Conservation (phyloP, 768 basidiomycete species). For the Galerina sulciceps region DNA sequence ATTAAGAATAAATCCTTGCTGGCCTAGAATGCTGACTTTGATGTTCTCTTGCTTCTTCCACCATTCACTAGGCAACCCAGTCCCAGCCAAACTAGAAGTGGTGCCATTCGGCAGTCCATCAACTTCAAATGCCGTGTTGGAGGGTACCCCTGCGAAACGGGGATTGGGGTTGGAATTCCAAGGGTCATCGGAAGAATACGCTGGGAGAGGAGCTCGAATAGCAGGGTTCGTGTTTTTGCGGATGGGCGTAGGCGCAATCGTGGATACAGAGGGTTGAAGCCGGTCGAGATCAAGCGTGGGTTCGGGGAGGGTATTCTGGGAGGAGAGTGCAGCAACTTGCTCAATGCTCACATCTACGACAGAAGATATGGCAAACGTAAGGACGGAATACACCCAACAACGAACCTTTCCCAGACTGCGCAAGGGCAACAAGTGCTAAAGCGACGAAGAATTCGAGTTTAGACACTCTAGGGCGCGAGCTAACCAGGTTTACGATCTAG, state of each 20-base stretch:
- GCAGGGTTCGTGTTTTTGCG: constrained; percentile 46
- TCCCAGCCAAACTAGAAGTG: constrained; percentile 66
- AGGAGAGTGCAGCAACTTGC: constrained; percentile 75
- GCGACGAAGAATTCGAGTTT: constrained; percentile 93
- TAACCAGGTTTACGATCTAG: constrained; percentile 90
- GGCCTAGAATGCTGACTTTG: constrained; percentile 75
- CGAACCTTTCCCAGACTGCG: constrained; percentile 79
- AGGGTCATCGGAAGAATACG: constrained; percentile 69
- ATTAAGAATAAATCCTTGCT: constrained; percentile 91
- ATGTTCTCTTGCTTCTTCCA: constrained; percentile 84
- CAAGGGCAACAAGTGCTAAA: constrained; percentile 83
- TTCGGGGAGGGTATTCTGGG: constrained; percentile 78
- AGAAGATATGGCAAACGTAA: not conserved
- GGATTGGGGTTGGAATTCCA: constrained; percentile 55
- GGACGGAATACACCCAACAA: constrained; percentile 7
- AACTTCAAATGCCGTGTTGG: constrained; percentile 32
- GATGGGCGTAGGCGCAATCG: constrained; percentile 49
- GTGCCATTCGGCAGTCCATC: constrained; percentile 45
- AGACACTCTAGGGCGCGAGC: constrained; percentile 78
- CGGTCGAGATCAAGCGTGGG: constrained; percentile 69
- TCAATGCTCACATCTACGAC: constrained; percentile 76
- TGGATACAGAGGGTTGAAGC: constrained; percentile 56
- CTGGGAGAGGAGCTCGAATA: constrained; percentile 48
- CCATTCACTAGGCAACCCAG: constrained; percentile 80
- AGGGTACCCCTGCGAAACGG: constrained; percentile 34